A percentile compares a stretch with the other conserved stretches of the same genome.
Evolutionary conservation across 2,329 filamentous ascomycete species (phyloP).

Genomic region (Epichloe baconii): DNA sequence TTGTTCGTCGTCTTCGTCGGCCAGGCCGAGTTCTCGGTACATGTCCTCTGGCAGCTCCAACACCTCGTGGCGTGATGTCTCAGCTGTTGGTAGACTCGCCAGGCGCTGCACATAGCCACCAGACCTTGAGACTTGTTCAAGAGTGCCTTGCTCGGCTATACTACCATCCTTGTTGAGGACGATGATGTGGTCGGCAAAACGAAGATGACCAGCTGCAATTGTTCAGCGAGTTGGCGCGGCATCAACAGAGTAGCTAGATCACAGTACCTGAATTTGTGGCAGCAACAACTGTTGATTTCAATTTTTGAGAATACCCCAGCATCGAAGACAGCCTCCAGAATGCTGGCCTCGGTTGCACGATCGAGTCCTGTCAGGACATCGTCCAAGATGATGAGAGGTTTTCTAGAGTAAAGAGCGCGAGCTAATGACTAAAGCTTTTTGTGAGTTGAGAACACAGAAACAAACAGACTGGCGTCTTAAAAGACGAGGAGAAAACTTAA

Average conservation of each 20-base stretch:
- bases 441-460: not conserved
- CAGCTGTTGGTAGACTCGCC: not conserved
- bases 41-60: conserved; percentile 9
- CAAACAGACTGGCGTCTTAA: not conserved
- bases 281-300: conserved; percentile 14
- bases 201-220: conserved; percentile 10
- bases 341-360: conserved; percentile 22
- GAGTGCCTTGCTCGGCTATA: conserved; percentile 11
- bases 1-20: conserved; percentile 7
- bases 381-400: conserved; percentile 17
- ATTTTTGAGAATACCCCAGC: conserved; percentile 16
- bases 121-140: conserved; percentile 5
- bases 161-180: conserved; percentile 11
- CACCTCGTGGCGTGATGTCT: not conserved
- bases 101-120: conserved; percentile 5
- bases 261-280: conserved; percentile 15
- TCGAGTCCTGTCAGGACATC: conserved; percentile 24
- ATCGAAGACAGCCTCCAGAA: conserved; percentile 23
- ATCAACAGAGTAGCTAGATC: not conserved
- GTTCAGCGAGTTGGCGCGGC: not conserved
- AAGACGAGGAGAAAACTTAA: not conserved
- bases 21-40: conserved; percentile 8
- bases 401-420: conserved; percentile 13
- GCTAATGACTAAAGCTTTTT: conserved; percentile 10
- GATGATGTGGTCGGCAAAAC: conserved; percentile 13